Conservation (phyloP, 352 stramenopile genomes). For the Peronospora tabacina region DNA sequence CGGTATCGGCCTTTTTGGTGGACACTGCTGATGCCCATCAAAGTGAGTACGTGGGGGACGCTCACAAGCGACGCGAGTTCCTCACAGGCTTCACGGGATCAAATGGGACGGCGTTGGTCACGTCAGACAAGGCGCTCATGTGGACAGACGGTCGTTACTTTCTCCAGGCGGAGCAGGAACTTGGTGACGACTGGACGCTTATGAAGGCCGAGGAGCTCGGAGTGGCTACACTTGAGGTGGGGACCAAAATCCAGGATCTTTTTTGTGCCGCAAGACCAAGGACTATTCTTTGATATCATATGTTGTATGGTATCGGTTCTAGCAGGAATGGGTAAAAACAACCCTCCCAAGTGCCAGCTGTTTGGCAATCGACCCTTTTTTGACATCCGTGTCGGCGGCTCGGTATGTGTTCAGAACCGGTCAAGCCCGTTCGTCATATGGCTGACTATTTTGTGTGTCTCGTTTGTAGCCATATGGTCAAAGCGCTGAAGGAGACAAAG, state of each 20-base stretch:
- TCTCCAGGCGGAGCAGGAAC: conserved; percentile 91
- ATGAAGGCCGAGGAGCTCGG: conserved; percentile 92
- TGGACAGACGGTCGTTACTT: conserved; percentile 99
- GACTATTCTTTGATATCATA: neutral
- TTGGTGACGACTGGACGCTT: conserved; percentile 91
- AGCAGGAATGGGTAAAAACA: conserved; percentile 62
- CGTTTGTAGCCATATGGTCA: conserved; percentile 44
- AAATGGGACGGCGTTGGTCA: conserved; percentile 90
- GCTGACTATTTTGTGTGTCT: neutral
- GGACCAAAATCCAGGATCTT: conserved; percentile 1
- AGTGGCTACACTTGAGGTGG: conserved; percentile 86
- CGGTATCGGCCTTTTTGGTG: conserved; percentile 89
- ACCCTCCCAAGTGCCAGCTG: conserved; percentile 50
- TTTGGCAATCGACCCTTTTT: conserved; percentile 93
- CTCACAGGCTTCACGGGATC: conserved; percentile 96
- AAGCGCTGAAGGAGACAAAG: conserved; percentile 56
- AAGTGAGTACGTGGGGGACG: conserved; percentile 96
- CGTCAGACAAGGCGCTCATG: conserved; percentile 81
- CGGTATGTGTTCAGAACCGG: conserved; percentile 25
- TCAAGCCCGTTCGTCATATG: neutral
- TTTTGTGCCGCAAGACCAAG: neutral
- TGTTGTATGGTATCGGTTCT: neutral
- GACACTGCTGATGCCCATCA: conserved; percentile 96
- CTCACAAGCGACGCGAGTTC: conserved; percentile 93
- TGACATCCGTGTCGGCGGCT: conserved; percentile 86